A percentile compares a stretch with the other conserved stretches of the same genome.
Evolutionary conservation across 169 alveolate genomes (phyloP).

Genomic region (Cryptosporidium sp.): DNA sequence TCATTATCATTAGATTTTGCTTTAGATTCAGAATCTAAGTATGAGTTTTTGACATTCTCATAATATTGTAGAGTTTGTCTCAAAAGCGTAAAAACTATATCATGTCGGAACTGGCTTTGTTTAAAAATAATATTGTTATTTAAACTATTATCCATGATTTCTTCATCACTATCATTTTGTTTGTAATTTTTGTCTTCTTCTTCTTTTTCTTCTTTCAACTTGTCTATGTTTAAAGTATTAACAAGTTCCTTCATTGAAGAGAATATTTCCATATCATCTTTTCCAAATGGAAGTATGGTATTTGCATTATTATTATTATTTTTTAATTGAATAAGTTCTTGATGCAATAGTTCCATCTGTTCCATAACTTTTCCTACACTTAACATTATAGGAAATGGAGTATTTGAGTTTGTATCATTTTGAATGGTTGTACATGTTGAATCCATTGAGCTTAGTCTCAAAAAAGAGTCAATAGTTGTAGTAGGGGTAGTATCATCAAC

Average conservation of each 20-base stretch:
- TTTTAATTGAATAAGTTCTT: slow-evolving; percentile 12
- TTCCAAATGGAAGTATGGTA: background rate
- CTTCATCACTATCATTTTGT: background rate
- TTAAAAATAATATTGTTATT: background rate
- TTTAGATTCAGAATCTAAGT: background rate
- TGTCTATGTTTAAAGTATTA: background rate
- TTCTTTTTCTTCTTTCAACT: background rate
- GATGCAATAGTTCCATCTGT: slow-evolving; percentile 2
- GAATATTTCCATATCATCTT: slow-evolving; percentile 10
- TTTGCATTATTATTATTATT: background rate
- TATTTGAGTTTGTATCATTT: slow-evolving; percentile 26
- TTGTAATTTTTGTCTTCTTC: background rate
- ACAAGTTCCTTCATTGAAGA: slow-evolving; percentile 8
- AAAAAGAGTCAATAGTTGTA: slow-evolving; percentile 69
- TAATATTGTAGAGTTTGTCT: slow-evolving; percentile 52
- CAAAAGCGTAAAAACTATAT: slow-evolving; percentile 5
- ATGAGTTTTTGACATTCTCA: slow-evolving; percentile 20
- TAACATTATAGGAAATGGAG: background rate
- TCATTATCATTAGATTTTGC: background rate
- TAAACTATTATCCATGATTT: background rate
- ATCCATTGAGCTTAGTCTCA: slow-evolving; percentile 39
- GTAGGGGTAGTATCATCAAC: slow-evolving; percentile 40
- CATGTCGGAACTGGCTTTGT: background rate
- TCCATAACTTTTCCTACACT: slow-evolving; percentile 3
- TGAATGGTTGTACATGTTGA: slow-evolving; percentile 57